Base-by-base conservation (phyloP, 768 basidiomycete genomes). In the Pulveroboletus sp. region DNA sequence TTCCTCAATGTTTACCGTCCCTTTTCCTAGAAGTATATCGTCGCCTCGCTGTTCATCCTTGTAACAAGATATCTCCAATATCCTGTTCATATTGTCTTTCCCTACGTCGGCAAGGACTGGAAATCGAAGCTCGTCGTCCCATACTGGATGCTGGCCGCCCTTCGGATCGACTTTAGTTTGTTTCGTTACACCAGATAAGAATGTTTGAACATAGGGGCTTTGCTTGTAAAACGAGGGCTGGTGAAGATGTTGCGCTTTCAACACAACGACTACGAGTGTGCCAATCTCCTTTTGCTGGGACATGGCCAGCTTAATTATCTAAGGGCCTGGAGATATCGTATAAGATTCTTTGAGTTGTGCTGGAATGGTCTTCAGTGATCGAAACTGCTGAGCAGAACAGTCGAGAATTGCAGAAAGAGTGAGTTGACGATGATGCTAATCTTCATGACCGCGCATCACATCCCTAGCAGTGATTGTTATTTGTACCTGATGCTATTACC, bases 121-220 rank as follows among this genome's bases (percentile, higher is more conserved):
- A 65, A 93, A 83, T 38, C 91, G 81, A 46, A 94, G 67, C 67
- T 96, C 93, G 31, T 82, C 82, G 63, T 96, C 93, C 92, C 93
- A 97, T 51, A 85, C 80, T 2, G 94, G 94, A 67, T 90, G 87
- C 63, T 97, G 94, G 0, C 94, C 94, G 3, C 93, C 93, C 63
- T 85, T 91, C 57, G 82, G 74, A 60, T 91, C 86, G 51, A 83
- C 76, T 46, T 79, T 74, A 0, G 91, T 93, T 50, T 79, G 78
- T 61, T 88, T 81, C 45, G 78, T 82, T 15, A 72, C 71, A 35
- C 82, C 81, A 66, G 73, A 69, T 50, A 93, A 69, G 3, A 73
- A 71, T 6, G 82, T 74, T 55, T 86, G 77, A 3, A 83, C 85
- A 64, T 84, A 95, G 1, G 88, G 92, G 68, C 94, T 89, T 63